phyloP scores from a whole-genome alignment of 2,329 filamentous ascomycete genomes.

The Sclerotiophoma versabilis region DNA sequence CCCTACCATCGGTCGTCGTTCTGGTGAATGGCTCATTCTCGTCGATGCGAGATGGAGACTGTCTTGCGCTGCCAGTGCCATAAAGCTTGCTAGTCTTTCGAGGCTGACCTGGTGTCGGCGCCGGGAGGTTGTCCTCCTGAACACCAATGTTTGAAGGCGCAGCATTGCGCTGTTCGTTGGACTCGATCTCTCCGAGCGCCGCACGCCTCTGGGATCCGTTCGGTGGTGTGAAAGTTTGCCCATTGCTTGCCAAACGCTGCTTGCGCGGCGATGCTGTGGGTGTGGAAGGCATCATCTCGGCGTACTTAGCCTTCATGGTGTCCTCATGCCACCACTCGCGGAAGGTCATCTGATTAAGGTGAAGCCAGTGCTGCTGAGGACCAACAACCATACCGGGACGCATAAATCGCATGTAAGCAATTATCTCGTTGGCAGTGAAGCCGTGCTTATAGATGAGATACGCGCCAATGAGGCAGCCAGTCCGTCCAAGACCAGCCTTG shows the following conservation, averaged over 20 bases:
- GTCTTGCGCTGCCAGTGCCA: constrained; percentile 57
- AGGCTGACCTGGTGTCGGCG: constrained; percentile 93
- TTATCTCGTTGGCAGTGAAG: constrained; percentile 96
- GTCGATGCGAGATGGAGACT: constrained; percentile 50
- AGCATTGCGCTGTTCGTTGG: constrained; percentile 67
- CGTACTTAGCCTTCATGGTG: constrained; percentile 80
- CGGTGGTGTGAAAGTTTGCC: constrained; percentile 81
- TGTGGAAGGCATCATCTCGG: constrained; percentile 65
- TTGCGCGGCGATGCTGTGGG: constrained; percentile 62
- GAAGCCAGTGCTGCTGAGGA: constrained; percentile 98
- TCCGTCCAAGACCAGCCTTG: constrained; percentile 95
- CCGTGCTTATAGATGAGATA: constrained; percentile 97
- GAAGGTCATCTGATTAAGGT: constrained; percentile 95
- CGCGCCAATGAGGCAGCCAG: constrained; percentile 94
- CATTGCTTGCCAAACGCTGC: constrained; percentile 64
- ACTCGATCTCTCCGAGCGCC: constrained; percentile 92
- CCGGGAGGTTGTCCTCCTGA: constrained; percentile 91
- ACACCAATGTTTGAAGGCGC: constrained; percentile 62
- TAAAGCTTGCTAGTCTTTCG: constrained; percentile 84
- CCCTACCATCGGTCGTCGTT: constrained; percentile 66
- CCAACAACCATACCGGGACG: constrained; percentile 98
- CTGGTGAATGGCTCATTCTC: constrained; percentile 60
- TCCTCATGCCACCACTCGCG: constrained; percentile 96
- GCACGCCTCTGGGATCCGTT: constrained; percentile 79
- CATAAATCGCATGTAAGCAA: constrained; percentile 99